phyloP scores from a whole-genome alignment of 345 rosid species.

The Arabidopsis arenosa region DNA sequence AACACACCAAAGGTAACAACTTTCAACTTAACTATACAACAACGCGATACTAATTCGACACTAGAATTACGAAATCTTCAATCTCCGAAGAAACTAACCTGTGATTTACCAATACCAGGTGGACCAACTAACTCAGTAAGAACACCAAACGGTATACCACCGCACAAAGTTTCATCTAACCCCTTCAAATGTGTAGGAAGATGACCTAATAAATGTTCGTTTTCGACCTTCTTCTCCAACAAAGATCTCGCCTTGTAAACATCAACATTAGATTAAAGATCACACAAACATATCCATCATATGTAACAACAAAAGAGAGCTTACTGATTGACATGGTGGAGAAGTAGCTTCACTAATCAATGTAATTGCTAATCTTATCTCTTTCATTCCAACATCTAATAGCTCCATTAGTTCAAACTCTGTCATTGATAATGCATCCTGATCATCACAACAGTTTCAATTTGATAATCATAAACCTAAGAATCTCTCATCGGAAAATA shows the following conservation, averaged over 20 bases:
- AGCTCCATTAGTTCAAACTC: constrained; percentile 83
- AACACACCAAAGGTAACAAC: neutral
- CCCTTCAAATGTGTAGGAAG: constrained; percentile 78
- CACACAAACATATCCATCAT: neutral
- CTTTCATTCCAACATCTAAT: constrained; percentile 59
- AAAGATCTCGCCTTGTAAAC: constrained; percentile 54
- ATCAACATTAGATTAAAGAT: neutral
- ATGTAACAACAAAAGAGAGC: neutral
- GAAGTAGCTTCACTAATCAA: constrained; percentile 64
- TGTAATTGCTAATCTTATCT: constrained; percentile 58
- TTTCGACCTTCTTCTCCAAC: constrained; percentile 54
- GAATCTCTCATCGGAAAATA: neutral
- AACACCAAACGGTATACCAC: constrained; percentile 89
- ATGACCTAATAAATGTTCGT: constrained; percentile 65
- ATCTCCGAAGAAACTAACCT: constrained; percentile 45
- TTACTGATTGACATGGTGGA: constrained; percentile 72
- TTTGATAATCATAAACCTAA: neutral
- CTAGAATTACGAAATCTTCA: neutral
- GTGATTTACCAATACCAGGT: constrained; percentile 90
- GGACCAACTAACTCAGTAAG: constrained; percentile 87
- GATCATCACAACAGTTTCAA: neutral
- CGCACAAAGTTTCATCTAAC: constrained; percentile 70
- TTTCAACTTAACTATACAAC: neutral
- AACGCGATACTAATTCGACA: no score
- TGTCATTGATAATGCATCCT: constrained; percentile 77